A percentile compares a stretch with the other conserved stretches of the same genome.
phyloP scores from a whole-genome alignment of 2,329 filamentous ascomycete species.

The Aspergillus sp. region DNA sequence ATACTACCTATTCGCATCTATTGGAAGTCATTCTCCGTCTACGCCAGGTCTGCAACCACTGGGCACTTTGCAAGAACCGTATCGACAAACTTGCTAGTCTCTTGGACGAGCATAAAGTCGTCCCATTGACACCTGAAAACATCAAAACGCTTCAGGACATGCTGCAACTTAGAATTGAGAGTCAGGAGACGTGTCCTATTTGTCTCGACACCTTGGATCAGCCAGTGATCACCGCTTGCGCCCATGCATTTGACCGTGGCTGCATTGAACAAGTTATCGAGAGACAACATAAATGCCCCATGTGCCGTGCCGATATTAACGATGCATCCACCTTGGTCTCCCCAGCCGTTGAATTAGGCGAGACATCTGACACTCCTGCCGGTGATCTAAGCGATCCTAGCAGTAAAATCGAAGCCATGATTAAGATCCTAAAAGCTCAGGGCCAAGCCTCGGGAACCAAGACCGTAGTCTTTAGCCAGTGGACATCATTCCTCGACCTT shows the following conservation, averaged over 20 bases:
- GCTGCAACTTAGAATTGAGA: slow-evolving; percentile 67
- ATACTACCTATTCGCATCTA: slow-evolving; percentile 61
- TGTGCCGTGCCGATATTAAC: slow-evolving; percentile 65
- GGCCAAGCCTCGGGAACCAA: slow-evolving; percentile 59
- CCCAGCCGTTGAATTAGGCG: slow-evolving; percentile 52
- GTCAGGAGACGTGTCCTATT: slow-evolving; percentile 72
- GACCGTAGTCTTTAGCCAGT: slow-evolving; percentile 74
- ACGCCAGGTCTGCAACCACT: slow-evolving; percentile 81
- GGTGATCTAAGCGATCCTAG: slow-evolving; percentile 60
- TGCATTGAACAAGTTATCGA: slow-evolving; percentile 71
- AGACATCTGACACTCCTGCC: slow-evolving; percentile 39
- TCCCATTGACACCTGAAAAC: slow-evolving; percentile 66
- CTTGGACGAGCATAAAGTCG: slow-evolving; percentile 58
- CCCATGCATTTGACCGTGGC: slow-evolving; percentile 65
- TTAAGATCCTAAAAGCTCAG: slow-evolving; percentile 65
- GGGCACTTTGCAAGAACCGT: slow-evolving; percentile 69
- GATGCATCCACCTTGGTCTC: slow-evolving; percentile 56
- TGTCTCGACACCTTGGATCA: slow-evolving; percentile 65
- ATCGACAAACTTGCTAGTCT: slow-evolving; percentile 64
- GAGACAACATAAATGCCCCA: slow-evolving; percentile 70
- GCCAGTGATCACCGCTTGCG: slow-evolving; percentile 77
- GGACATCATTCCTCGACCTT: slow-evolving; percentile 69
- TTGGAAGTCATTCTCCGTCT: slow-evolving; percentile 75
- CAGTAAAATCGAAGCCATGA: slow-evolving; percentile 72
- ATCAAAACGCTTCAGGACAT: slow-evolving; percentile 63